Evolutionary conservation across 2,329 filamentous ascomycete species (phyloP).

Genomic region (Ambrosiella beaveri): DNA sequence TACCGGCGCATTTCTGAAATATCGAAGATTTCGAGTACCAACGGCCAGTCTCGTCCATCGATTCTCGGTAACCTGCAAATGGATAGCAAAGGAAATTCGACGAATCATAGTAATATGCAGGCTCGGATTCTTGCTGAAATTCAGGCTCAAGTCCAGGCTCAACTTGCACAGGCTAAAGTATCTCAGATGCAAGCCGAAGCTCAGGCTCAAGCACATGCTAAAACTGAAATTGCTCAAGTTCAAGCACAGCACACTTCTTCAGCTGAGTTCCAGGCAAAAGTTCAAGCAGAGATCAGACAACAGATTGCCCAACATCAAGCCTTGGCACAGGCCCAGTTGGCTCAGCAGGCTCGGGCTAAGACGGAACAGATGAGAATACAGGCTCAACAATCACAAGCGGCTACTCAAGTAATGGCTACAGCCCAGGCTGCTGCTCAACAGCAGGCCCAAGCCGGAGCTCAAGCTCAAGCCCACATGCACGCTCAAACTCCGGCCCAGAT

Average conservation of each 20-base stretch:
- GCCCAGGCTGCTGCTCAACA: slow-evolving; percentile 9
- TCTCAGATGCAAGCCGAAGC: slow-evolving; percentile 8
- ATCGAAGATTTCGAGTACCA: slow-evolving; percentile 14
- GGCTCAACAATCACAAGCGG: slow-evolving; percentile 13
- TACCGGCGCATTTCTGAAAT: slow-evolving; percentile 9
- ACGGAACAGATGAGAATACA: slow-evolving; percentile 10
- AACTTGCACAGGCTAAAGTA: slow-evolving; percentile 15
- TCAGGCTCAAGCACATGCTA: slow-evolving; percentile 9
- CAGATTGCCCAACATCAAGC: slow-evolving; percentile 9
- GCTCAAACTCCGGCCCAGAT: slow-evolving; percentile 15
- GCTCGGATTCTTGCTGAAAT: slow-evolving; percentile 11
- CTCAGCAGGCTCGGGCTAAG: slow-evolving; percentile 15
- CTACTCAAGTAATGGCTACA: slow-evolving; percentile 14
- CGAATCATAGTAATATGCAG: slow-evolving; percentile 10
- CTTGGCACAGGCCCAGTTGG: slow-evolving; percentile 11
- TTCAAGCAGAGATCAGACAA: slow-evolving; percentile 9
- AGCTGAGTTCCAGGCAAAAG: slow-evolving; percentile 7
- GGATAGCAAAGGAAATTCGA: slow-evolving; percentile 1
- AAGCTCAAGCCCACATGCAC: slow-evolving; percentile 7
- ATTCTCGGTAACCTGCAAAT: slow-evolving; percentile 12
- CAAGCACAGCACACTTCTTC: slow-evolving; percentile 8
- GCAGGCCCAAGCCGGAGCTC: slow-evolving; percentile 1
- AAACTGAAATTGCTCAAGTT: slow-evolving; percentile 11
- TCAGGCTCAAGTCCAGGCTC: slow-evolving; percentile 23
- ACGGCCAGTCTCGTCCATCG: slow-evolving; percentile 14